Evolutionary conservation across 768 basidiomycete species (phyloP).

Genomic region (Tricholoma bakamatsutake): DNA sequence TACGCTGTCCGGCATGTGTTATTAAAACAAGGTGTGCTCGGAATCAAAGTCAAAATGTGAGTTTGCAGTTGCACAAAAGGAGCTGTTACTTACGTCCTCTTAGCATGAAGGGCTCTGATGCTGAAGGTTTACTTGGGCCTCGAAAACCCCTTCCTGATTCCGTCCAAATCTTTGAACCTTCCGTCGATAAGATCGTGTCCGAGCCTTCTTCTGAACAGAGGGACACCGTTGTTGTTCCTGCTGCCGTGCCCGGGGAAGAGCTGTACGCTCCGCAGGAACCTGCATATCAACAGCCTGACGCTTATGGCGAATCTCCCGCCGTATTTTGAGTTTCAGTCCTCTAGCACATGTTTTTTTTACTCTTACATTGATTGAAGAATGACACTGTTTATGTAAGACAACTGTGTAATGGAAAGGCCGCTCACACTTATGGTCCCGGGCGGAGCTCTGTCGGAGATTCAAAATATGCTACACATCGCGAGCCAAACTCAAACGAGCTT

Average conservation of each 20-base stretch:
- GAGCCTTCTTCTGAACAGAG: constrained; percentile 89
- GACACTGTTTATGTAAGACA: too few species aligned
- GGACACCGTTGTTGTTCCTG: constrained; percentile 54
- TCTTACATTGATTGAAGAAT: not conserved
- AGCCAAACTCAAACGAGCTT: too few species aligned
- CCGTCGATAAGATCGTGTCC: constrained; percentile 83
- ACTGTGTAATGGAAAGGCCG: too few species aligned
- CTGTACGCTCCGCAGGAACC: constrained; percentile 38
- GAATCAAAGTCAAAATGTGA: constrained; percentile 99
- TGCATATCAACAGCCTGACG: constrained; percentile 35
- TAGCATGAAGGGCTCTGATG: constrained; percentile 97
- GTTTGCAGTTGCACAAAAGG: constrained; percentile 6
- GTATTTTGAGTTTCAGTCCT: constrained; percentile 41
- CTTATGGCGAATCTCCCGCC: constrained; percentile 41
- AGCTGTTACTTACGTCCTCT: not conserved
- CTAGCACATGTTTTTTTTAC: not conserved
- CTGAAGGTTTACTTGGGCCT: constrained; percentile 85
- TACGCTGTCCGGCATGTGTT: constrained; percentile 97
- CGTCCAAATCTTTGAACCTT: constrained; percentile 85
- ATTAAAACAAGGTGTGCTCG: constrained; percentile 96
- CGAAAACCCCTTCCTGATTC: constrained; percentile 93
- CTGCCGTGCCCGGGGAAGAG: constrained; percentile 51
- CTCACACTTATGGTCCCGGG: too few species aligned
- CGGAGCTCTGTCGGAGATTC: too few species aligned
- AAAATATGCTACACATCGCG: too few species aligned